These are phyloP conservation scores for Xylaria sp. DNA, from an alignment of 2,329 filamentous ascomycete species.

Conservation along the genomic window DNA sequence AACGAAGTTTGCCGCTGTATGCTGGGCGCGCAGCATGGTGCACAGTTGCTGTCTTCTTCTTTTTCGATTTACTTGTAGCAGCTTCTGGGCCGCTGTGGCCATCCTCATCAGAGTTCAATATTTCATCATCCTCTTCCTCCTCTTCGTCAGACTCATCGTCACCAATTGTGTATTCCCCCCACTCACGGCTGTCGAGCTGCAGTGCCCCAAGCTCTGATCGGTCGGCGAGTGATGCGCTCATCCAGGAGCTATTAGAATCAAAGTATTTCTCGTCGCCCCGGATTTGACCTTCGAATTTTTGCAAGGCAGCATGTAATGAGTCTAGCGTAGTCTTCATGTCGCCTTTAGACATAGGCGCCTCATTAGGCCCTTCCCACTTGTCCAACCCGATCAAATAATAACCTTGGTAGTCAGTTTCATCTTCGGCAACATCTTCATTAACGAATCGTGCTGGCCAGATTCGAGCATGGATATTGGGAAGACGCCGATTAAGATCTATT, in stretches of 20 bases:
- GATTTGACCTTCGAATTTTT: slow-evolving; percentile 56
- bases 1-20: slow-evolving; percentile 56
- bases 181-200: slow-evolving; percentile 53
- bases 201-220: slow-evolving; percentile 49
- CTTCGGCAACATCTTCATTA: slow-evolving; percentile 36
- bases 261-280: slow-evolving; percentile 54
- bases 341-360: slow-evolving; percentile 43
- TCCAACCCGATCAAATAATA: slow-evolving; percentile 67
- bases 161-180: slow-evolving; percentile 52
- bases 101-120: slow-evolving; percentile 38
- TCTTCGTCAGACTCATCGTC: slow-evolving; percentile 44
- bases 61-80: slow-evolving; percentile 28
- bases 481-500: slow-evolving; percentile 59
- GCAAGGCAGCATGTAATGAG: slow-evolving; percentile 51
- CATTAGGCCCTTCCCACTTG: slow-evolving; percentile 35
- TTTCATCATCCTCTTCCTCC: slow-evolving; percentile 51
- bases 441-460: slow-evolving; percentile 69
- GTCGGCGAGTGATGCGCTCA: slow-evolving; percentile 50
- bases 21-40: slow-evolving; percentile 36
- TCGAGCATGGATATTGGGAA: slow-evolving; percentile 57
- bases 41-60: slow-evolving; percentile 22
- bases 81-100: slow-evolving; percentile 38
- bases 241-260: slow-evolving; percentile 55
- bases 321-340: slow-evolving; percentile 50
- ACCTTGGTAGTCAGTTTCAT: slow-evolving; percentile 58